phyloP scores from a whole-genome alignment of 2,329 filamentous ascomycete species.

The Xylariaceae sp. region DNA sequence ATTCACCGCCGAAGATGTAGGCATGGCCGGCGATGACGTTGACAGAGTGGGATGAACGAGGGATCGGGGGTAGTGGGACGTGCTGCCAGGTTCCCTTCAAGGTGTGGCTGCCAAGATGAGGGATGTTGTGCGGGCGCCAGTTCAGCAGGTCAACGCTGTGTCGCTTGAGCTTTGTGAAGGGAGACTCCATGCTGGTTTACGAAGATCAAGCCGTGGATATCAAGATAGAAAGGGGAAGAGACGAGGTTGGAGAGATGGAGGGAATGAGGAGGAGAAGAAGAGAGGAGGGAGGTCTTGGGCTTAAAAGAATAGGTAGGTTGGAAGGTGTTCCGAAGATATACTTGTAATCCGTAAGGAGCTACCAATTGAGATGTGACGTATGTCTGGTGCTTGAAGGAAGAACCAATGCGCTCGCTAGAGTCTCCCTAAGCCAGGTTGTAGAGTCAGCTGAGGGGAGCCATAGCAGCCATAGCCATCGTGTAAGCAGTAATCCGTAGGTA shows the following conservation, averaged over 20 bases:
- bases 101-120: slow-evolving; percentile 25
- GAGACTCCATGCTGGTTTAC: slow-evolving; percentile 41
- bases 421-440: too few species aligned
- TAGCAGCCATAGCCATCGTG: too few species aligned
- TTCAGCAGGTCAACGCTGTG: slow-evolving; percentile 50
- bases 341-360: background rate
- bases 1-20: slow-evolving; percentile 72
- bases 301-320: background rate
- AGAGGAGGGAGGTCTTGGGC: background rate
- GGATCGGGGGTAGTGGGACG: slow-evolving; percentile 50
- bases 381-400: background rate
- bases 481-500: too few species aligned
- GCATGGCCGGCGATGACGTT: slow-evolving; percentile 54
- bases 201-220: background rate
- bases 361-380: slow-evolving; percentile 15
- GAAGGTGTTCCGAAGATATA: background rate
- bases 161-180: slow-evolving; percentile 47
- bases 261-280: background rate
- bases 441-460: too few species aligned
- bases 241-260: slow-evolving; percentile 1
- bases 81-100: slow-evolving; percentile 58
- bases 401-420: too few species aligned
- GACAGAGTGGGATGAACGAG: slow-evolving; percentile 69
- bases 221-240: background rate
- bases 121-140: slow-evolving; percentile 40